Base-by-base conservation (phyloP, 345 rosid species). In the Psidium friedrichsthalianum region DNA sequence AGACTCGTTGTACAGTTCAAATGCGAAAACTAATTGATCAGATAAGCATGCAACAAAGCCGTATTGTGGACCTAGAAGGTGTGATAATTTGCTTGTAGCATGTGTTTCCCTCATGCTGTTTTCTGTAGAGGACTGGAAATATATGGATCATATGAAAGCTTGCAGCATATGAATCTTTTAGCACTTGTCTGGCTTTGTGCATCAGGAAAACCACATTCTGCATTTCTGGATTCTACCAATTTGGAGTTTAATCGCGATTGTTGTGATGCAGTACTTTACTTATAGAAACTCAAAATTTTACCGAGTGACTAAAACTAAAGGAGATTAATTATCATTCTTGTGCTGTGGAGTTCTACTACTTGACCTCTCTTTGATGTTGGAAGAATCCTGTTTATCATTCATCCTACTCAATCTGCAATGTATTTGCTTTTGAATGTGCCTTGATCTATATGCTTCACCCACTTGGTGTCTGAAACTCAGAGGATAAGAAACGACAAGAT, bases 51-150 rank as follows among this genome's bases (percentile, higher is more conserved):
- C 97, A 93, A 84, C 99, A 95, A 83, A 91, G 93, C 3, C 90
- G 85, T n/a, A 94, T 97, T 90, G 90, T 97, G 74, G 89, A 93
- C 56, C 92, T 97, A 13, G 92, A 96, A 94, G 98, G 99, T 96
- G 56, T 82, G 83, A 18, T 22, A 74, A 51, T 57, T 32, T 61
- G 25, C 8, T 29, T 36, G 24, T 32, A 2, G 7, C 9, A 16
- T 44, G 47, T 24, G 25, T 24, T 52, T 53, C 36, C 24, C 36
- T 52, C 40, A 52, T 51, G 49, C 8, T 15, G 57, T 24, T 61
- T 61, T 29, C 29, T 57, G 8, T 82, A 51, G 64, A 25, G 81
- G 53, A 83, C 32, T 69, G 54, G 47, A 40, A 61, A 12, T 40
- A 57, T 49, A 57, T 42, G 29, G 78, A 82, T 27, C 12, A 8